Evolutionary conservation across 2,329 filamentous ascomycete species (phyloP).

Genomic region (Venturia nashicola): DNA sequence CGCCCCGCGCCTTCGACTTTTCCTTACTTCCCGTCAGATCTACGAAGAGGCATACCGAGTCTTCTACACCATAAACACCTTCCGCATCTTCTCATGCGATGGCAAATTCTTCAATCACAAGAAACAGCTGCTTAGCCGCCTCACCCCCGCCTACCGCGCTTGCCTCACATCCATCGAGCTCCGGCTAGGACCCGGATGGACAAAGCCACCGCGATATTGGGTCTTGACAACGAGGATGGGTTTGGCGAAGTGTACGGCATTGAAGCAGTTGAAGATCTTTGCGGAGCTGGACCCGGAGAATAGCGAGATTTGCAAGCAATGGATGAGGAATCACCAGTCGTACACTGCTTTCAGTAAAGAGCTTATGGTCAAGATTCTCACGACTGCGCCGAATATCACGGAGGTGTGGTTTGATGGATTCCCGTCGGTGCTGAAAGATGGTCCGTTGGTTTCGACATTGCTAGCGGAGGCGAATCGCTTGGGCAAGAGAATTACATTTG

Average conservation of each 20-base stretch:
- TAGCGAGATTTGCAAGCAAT: constrained; percentile 54
- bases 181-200: constrained; percentile 62
- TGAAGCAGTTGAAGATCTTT: constrained; percentile 51
- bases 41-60: constrained; percentile 39
- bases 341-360: constrained; percentile 55
- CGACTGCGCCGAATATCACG: constrained; percentile 42
- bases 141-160: constrained; percentile 48
- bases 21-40: constrained; percentile 29
- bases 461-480: constrained; percentile 38
- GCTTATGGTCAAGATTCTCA: constrained; percentile 45
- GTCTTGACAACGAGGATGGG: constrained; percentile 53
- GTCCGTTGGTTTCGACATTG: constrained; percentile 51
- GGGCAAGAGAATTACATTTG: constrained; percentile 50
- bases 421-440: constrained; percentile 50
- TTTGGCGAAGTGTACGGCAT: constrained; percentile 46
- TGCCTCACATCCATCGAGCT: constrained; percentile 54
- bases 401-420: constrained; percentile 60
- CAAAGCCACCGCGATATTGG: constrained; percentile 57
- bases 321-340: constrained; percentile 47
- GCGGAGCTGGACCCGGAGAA: constrained; percentile 61
- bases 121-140: constrained; percentile 54
- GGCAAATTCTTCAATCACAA: constrained; percentile 55
- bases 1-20: constrained; percentile 25
- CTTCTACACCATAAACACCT: constrained; percentile 40
- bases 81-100: constrained; percentile 41